These are phyloP conservation scores for Dactylellina leptospora DNA, from an alignment of 2,329 filamentous ascomycete genomes.

Conservation along the genomic window DNA sequence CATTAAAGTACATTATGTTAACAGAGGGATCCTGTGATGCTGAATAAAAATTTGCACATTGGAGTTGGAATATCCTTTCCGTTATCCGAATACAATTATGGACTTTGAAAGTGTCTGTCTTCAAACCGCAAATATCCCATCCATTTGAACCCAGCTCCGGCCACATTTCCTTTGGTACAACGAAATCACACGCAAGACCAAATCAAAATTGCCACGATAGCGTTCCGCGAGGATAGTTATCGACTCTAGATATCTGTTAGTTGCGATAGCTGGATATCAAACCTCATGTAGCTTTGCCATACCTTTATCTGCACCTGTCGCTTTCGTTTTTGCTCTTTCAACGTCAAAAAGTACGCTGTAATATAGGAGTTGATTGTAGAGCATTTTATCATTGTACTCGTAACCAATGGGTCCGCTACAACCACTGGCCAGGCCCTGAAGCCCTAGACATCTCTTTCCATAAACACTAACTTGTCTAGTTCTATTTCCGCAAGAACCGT, in stretches of 20 bases:
- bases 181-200: conserved; percentile 79
- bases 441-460: conserved; percentile 86
- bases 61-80: no score
- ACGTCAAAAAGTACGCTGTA: conserved; percentile 86
- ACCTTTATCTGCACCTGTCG: conserved; percentile 63
- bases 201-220: conserved; percentile 81
- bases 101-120: no score
- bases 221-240: conserved; percentile 78
- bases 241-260: conserved; percentile 59
- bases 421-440: conserved; percentile 81
- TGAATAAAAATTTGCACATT: no score
- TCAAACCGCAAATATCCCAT: conserved; percentile 74
- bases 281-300: conserved; percentile 31
- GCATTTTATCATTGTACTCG: conserved; percentile 83
- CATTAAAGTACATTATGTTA: no score
- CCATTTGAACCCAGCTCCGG: conserved; percentile 92
- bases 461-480: conserved; percentile 95
- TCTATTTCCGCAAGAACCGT: conserved; percentile 82
- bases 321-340: conserved; percentile 73
- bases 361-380: conserved; percentile 96
- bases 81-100: no score
- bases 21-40: no score
- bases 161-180: conserved; percentile 89
- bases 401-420: conserved; percentile 89
- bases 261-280: conserved; percentile 33